phyloP scores from a whole-genome alignment of 2,329 filamentous ascomycete species.

The Monosporascus cannonballus region DNA sequence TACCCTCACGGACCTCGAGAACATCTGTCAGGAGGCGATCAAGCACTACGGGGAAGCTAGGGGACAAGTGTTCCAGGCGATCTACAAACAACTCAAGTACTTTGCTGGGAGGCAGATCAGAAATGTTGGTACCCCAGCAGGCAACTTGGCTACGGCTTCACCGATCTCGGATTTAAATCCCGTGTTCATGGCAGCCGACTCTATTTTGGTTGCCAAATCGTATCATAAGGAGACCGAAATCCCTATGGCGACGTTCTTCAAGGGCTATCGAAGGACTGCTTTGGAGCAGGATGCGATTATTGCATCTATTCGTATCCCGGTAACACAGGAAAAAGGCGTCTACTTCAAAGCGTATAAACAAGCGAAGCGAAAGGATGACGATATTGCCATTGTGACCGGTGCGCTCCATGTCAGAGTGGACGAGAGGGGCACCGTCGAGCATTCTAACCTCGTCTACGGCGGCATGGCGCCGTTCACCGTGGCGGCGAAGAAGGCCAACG shows the following conservation, averaged over 20 bases:
- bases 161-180: slow-evolving; percentile 97
- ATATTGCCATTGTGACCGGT: slow-evolving; percentile 94
- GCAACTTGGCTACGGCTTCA: slow-evolving; percentile 88
- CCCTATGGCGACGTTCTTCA: slow-evolving; percentile 91
- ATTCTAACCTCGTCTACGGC: slow-evolving; percentile 79
- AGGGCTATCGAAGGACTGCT: slow-evolving; percentile 80
- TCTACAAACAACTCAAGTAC: slow-evolving; percentile 88
- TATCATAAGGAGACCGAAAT: slow-evolving; percentile 69
- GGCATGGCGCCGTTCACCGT: slow-evolving; percentile 92
- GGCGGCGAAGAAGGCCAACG: slow-evolving; percentile 72
- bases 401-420: slow-evolving; percentile 71
- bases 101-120: slow-evolving; percentile 94
- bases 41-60: slow-evolving; percentile 66
- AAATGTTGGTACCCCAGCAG: slow-evolving; percentile 94
- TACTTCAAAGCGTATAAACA: slow-evolving; percentile 91
- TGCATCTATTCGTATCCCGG: slow-evolving; percentile 77
- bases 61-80: slow-evolving; percentile 80
- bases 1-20: slow-evolving; percentile 82
- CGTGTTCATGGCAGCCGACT: slow-evolving; percentile 82
- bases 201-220: slow-evolving; percentile 75
- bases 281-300: slow-evolving; percentile 78
- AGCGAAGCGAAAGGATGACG: slow-evolving; percentile 93
- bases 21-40: slow-evolving; percentile 73
- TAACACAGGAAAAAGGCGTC: slow-evolving; percentile 69
- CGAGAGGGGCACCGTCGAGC: slow-evolving; percentile 62